Evolutionary conservation across 2,329 filamentous ascomycete genomes (phyloP), one percentile per base, ranked within the genome.

Genomic region (Alternaria dauci): DNA sequence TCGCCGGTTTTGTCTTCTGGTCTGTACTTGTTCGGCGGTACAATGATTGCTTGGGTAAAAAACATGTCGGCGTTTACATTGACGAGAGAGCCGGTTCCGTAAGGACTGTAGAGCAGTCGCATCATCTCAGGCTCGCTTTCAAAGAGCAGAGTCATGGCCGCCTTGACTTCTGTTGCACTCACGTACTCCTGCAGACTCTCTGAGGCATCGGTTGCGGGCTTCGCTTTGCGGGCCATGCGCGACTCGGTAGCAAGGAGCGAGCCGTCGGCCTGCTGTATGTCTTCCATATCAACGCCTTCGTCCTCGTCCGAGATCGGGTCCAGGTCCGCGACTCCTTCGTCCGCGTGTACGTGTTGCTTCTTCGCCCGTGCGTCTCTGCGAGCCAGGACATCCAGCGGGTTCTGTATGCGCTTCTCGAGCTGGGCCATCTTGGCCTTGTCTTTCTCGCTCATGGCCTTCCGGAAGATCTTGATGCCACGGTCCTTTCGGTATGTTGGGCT

Each of bases 21-120:
- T 41, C 95, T 89, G 78, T 91, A 99, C 70, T 89, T 91, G 76
- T 97, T 99, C 2, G 95, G 95, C 2, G 96, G 93, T 0, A 99
- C 93, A 14, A 98, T 83, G 53, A 99, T 83, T 36, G 89, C 90
- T 58, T 91, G 89, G 58, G 98, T 84, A 80, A 99, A 99, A 81
- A 99, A 98, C 89, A 98, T 97, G 68, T 97, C 91, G 1, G 92
- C 87, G 2, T 83, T 88, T n/a, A 93, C 82, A 18, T 81, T 81
- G 80, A 38, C 62, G 8, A 66, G 53, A 34, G 85, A 87, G 74
- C 87, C 89, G 5, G 85, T 82, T 5, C 90, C 88, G 59, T 90
- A 89, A 18, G 92, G 90, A 74, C 89, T 91, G 80, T 97, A 99
- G 5, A 99, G 82, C n/a, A 97, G 83, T 16, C 88, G 85, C 43